Evolutionary conservation across 768 basidiomycete genomes (phyloP), one percentile per base, ranked within the genome.

Genomic region (Termitomyces sp.): DNA sequence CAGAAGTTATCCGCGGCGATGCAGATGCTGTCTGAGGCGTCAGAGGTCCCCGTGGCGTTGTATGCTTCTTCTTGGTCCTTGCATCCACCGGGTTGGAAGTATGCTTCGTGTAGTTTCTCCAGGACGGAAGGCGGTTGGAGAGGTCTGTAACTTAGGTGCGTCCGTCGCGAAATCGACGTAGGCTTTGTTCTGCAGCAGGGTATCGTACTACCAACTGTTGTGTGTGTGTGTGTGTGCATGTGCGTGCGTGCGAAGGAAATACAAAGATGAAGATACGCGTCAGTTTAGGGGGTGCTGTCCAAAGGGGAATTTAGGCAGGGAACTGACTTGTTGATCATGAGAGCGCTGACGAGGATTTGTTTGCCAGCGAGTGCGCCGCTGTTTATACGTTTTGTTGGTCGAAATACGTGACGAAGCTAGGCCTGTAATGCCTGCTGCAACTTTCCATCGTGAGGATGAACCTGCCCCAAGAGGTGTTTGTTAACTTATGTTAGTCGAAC

Each of bases 341-440:
- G 67, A 4, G 84, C 83, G 56, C 78, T 83, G 59, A 87, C 81
- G 4, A 73, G 66, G 48, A 89, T 71, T 39, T 73, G 70, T 57
- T 82, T 82, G 1, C 81, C 86, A 22, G 76, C 45, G 7, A 86
- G 61, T 3, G 63, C 57, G 6, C 81, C 80, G 8, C 65, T 65
- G 9, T 71, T 62, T 54, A 88, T 87, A 52, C 70, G 51, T 87
- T 88, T 67, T 88, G 86, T 57, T 85, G 70, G 36, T 86, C 76
- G 65, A 89, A 87, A 65, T 78, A 87, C 5, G 81, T 81, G 33
- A 85, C 84, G 60, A 87, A 87, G 52, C 75, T 75, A 4, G 86
- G 85, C 0, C 82, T 85, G 65, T 86, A 88, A 64, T 88, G 85
- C 0, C 86, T 85, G 6, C 86, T 86, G 56, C 86, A 88, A 53